These are phyloP conservation scores for Solanum raphanifolium DNA, from an alignment of 257 asterid species.

Conservation along the genomic window DNA sequence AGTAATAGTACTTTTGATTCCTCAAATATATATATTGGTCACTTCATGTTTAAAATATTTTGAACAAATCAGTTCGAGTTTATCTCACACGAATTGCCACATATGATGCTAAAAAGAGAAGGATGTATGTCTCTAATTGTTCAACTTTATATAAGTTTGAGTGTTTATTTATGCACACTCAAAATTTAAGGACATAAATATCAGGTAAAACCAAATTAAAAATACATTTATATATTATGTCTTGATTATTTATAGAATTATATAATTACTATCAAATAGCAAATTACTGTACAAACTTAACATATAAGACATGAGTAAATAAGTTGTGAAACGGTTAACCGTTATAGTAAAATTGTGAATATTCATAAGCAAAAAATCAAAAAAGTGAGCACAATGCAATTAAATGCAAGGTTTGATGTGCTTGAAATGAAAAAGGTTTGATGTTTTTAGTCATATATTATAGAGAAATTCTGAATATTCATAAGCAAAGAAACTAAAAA, in stretches of 20 bases:
- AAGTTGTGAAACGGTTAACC: not conserved
- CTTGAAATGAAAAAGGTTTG: not conserved
- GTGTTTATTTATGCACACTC: too few species aligned
- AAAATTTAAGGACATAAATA: too few species aligned
- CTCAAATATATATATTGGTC: not conserved
- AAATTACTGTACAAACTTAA: too few species aligned
- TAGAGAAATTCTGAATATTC: too few species aligned
- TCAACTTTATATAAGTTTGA: too few species aligned
- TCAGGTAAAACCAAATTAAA: not conserved
- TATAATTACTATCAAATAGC: not conserved
- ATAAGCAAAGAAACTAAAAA: too few species aligned
- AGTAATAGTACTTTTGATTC: not conserved
- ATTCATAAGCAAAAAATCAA: not conserved
- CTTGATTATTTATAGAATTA: not conserved
- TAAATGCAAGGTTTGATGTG: not conserved
- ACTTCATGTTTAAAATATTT: not conserved
- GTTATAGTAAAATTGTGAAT: not conserved
- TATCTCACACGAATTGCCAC: fast-evolving
- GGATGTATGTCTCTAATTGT: too few species aligned
- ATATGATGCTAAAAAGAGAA: too few species aligned
- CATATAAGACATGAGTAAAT: not conserved
- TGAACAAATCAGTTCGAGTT: too few species aligned
- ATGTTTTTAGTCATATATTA: not conserved
- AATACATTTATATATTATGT: too few species aligned
- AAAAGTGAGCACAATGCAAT: not conserved